Conservation (phyloP, 441 rosid genomes). For the Pelargonium cotyledonis region DNA sequence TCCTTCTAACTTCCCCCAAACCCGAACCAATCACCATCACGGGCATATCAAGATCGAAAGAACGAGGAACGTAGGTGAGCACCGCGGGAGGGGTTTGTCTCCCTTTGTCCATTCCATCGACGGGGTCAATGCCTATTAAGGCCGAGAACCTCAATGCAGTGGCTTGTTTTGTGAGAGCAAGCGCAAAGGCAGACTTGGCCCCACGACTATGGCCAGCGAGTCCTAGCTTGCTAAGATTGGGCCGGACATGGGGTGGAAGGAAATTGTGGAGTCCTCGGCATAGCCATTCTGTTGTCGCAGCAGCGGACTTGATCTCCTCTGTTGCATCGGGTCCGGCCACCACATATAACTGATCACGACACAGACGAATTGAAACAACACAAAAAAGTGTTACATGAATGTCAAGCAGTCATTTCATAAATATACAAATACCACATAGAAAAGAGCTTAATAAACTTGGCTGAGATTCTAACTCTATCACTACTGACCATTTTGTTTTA, state of each 20-base stretch:
- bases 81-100: slow-evolving; percentile 73
- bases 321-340: slow-evolving; percentile 59
- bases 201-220: slow-evolving; percentile 93
- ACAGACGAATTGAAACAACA: not conserved
- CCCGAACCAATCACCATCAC: slow-evolving; percentile 78
- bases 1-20: slow-evolving; percentile 50
- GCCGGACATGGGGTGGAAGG: slow-evolving; percentile 49
- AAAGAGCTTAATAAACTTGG: too few relatives aligned
- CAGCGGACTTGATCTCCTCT: slow-evolving; percentile 54
- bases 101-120: slow-evolving; percentile 73
- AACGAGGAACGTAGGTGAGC: slow-evolving; percentile 57
- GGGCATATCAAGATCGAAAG: slow-evolving; percentile 57
- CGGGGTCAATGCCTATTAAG: slow-evolving; percentile 76
- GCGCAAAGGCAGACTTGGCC: slow-evolving; percentile 71
- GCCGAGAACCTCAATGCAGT: slow-evolving; percentile 47
- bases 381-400: too few relatives aligned
- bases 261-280: slow-evolving; percentile 34
- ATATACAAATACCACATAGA: too few relatives aligned
- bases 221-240: slow-evolving; percentile 54
- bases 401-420: too few relatives aligned
- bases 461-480: too few relatives aligned
- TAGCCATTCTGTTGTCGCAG: slow-evolving; percentile 55
- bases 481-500: too few relatives aligned
- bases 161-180: slow-evolving; percentile 41
- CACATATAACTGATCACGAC: slow-evolving; percentile 42